Evolutionary conservation across 2,329 filamentous ascomycete genomes (phyloP).

Genomic region (Davidsoniella eucalypti): DNA sequence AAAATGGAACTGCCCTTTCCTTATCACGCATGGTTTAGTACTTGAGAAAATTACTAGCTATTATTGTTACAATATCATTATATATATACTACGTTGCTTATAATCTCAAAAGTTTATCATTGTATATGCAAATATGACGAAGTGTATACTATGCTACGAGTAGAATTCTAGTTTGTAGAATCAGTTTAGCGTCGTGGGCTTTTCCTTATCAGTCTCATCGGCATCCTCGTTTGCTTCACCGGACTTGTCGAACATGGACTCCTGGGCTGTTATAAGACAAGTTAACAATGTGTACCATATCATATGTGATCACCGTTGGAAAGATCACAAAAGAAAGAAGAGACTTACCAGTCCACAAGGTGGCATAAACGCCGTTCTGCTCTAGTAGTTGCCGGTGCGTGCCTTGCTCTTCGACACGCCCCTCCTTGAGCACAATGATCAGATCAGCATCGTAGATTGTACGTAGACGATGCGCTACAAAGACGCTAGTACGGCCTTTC

Average conservation of each 20-base stretch:
- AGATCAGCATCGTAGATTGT: constrained; percentile 89
- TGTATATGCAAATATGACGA: too few species aligned
- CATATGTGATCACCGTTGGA: too few species aligned
- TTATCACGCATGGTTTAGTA: too few species aligned
- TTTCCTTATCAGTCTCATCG: neutral
- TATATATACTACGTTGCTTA: too few species aligned
- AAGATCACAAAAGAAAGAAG: neutral
- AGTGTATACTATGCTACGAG: too few species aligned
- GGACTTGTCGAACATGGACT: constrained; percentile 31
- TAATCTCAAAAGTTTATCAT: too few species aligned
- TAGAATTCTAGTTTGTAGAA: too few species aligned
- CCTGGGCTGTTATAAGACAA: constrained; percentile 31
- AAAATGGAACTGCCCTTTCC: too few species aligned
- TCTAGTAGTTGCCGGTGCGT: constrained; percentile 77
- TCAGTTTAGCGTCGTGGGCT: neutral
- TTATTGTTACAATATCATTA: too few species aligned
- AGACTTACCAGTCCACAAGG: constrained; percentile 72
- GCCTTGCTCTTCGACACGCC: constrained; percentile 72
- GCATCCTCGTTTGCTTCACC: constrained; percentile 1
- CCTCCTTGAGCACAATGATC: constrained; percentile 79
- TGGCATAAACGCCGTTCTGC: constrained; percentile 61
- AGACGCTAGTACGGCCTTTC: constrained; percentile 79
- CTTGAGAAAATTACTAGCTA: too few species aligned
- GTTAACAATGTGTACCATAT: constrained; percentile 12
- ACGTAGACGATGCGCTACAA: constrained; percentile 79